Evolutionary conservation across 1,284 basidiomycete genomes (phyloP).

Genomic region (Apiotrichum akiyoshidainum): DNA sequence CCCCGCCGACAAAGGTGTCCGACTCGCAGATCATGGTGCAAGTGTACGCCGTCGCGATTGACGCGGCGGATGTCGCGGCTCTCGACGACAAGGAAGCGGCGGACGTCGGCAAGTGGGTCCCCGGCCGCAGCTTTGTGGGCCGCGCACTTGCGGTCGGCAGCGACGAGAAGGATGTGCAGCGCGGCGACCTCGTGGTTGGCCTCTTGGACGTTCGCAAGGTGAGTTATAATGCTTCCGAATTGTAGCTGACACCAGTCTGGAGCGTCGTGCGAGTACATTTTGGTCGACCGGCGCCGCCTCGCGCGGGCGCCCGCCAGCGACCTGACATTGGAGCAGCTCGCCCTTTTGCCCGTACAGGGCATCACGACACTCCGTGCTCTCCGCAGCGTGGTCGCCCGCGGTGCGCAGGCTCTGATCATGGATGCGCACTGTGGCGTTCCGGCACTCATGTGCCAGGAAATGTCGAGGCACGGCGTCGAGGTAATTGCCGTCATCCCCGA

Average conservation of each 20-base stretch:
- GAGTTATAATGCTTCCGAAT: neutral
- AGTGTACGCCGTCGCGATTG: conserved; percentile 77
- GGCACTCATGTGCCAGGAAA: conserved; percentile 70
- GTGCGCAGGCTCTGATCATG: conserved; percentile 62
- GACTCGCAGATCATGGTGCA: conserved; percentile 70
- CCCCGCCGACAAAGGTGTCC: conserved; percentile 68
- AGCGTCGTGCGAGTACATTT: conserved; percentile 75
- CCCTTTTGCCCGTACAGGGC: conserved; percentile 70
- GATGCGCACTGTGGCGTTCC: conserved; percentile 72
- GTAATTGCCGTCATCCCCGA: conserved; percentile 46
- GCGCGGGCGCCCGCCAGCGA: conserved; percentile 59
- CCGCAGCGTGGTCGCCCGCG: conserved; percentile 54
- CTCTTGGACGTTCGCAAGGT: conserved; percentile 60
- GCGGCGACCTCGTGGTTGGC: conserved; percentile 80
- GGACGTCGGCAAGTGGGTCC: conserved; percentile 55
- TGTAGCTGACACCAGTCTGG: conserved; percentile 63
- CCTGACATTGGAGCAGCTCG: conserved; percentile 69
- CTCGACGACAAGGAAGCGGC: conserved; percentile 54
- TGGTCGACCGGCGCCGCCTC: conserved; percentile 72
- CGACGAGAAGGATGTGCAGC: conserved; percentile 67
- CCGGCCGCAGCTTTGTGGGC: conserved; percentile 78
- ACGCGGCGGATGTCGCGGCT: conserved; percentile 65
- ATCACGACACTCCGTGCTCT: conserved; percentile 73
- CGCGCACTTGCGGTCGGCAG: conserved; percentile 72
- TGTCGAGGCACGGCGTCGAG: conserved; percentile 50